Evolutionary conservation across 2,329 filamentous ascomycete genomes (phyloP).

Genomic region (Epichloe brachyelytri): DNA sequence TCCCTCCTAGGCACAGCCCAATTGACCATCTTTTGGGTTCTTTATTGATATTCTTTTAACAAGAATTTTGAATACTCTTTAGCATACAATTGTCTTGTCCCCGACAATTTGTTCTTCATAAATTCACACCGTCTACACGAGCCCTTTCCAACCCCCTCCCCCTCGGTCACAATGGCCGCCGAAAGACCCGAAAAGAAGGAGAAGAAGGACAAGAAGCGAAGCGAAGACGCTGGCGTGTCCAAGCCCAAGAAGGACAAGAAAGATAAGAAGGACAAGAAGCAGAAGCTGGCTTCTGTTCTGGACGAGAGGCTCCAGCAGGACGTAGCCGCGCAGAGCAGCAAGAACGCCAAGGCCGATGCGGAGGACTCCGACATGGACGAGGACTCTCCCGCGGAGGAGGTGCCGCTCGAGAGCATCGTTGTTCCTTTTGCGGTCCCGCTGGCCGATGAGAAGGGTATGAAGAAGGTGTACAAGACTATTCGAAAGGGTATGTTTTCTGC

Average conservation of each 20-base stretch:
- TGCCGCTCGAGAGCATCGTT: constrained; percentile 41
- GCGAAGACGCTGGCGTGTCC: constrained; percentile 38
- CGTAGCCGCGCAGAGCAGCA: constrained; percentile 27
- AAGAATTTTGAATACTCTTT: background rate
- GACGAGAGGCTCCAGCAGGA: constrained; percentile 52
- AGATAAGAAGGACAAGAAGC: constrained; percentile 61
- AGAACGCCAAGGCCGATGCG: constrained; percentile 25
- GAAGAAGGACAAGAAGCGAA: constrained; percentile 49
- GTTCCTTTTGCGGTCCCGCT: constrained; percentile 77
- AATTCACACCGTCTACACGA: too few relatives aligned
- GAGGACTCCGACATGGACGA: constrained; percentile 34
- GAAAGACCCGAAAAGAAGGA: constrained; percentile 38
- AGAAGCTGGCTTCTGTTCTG: constrained; percentile 53
- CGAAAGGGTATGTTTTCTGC: constrained; percentile 34
- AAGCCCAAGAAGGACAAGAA: constrained; percentile 49
- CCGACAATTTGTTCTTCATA: background rate
- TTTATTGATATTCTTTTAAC: background rate
- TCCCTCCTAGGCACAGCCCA: constrained; percentile 5
- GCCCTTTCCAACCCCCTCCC: too few relatives aligned
- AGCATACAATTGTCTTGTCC: background rate
- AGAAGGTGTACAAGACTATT: constrained; percentile 46
- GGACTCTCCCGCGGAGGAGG: constrained; percentile 26
- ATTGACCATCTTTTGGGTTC: constrained; percentile 8
- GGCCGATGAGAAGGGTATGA: constrained; percentile 62
- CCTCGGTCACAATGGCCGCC: constrained; percentile 28